A percentile compares a stretch with the other conserved stretches of the same genome.
phyloP scores from a whole-genome alignment of 768 basidiomycete species.

The Calocybe gangraenosa region DNA sequence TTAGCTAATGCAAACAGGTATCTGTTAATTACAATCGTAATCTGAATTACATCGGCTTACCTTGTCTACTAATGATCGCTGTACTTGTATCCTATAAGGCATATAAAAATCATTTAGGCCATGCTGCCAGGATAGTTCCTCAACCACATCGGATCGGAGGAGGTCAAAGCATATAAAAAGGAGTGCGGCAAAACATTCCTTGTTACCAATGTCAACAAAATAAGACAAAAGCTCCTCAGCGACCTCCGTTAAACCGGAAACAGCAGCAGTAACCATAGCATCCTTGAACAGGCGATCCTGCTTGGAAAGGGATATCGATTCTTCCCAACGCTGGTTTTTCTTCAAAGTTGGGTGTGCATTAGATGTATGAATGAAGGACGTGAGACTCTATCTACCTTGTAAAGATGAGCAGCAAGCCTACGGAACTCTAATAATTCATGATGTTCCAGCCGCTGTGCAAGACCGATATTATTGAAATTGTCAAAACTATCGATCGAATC shows the following conservation, averaged over 20 bases:
- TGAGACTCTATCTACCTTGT: constrained; percentile 58
- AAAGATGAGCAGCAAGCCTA: constrained; percentile 89
- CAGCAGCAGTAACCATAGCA: constrained; percentile 87
- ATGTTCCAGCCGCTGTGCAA: constrained; percentile 82
- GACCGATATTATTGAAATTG: constrained; percentile 89
- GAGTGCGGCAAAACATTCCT: constrained; percentile 91
- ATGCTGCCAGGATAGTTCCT: constrained; percentile 95
- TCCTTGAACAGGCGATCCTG: constrained; percentile 98
- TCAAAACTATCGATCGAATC: constrained; percentile 98
- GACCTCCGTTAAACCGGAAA: constrained; percentile 81
- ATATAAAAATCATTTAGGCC: constrained; percentile 96
- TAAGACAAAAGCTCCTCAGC: constrained; percentile 94
- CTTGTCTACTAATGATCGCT: constrained; percentile 75
- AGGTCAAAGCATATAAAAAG: constrained; percentile 95
- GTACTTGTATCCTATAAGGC: constrained; percentile 91
- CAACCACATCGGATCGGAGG: constrained; percentile 87
- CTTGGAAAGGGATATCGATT: constrained; percentile 92
- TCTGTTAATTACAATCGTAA: not conserved
- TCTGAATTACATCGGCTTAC: constrained; percentile 27
- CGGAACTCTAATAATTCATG: constrained; percentile 95
- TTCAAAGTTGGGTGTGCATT: constrained; percentile 24
- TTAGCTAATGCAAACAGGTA: constrained; percentile 41
- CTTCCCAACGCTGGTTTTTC: constrained; percentile 97
- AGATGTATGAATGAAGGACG: not conserved
- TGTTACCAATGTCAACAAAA: constrained; percentile 98